These are phyloP conservation scores for Plasmopara viticola DNA, from an alignment of 352 stramenopile genomes.

Conservation along the genomic window DNA sequence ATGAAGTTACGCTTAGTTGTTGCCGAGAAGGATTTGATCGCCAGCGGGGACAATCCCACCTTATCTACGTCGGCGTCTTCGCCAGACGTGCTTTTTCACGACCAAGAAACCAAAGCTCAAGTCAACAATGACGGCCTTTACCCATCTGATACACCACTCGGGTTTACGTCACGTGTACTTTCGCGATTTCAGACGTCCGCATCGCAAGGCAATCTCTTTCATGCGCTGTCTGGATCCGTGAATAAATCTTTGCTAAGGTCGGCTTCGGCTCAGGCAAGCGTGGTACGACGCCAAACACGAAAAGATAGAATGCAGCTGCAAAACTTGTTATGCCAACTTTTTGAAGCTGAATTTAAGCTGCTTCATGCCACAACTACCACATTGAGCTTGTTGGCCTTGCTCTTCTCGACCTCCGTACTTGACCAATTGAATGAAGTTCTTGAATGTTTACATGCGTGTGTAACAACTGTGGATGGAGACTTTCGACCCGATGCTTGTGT, in stretches of 20 bases:
- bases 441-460: conserved; percentile 33
- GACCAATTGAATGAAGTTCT: conserved; percentile 31
- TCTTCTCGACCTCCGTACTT: neutral
- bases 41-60: conserved; percentile 17
- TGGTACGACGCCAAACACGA: too few species aligned
- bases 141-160: conserved; percentile 13
- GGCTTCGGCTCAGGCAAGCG: too few species aligned
- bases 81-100: conserved; percentile 20
- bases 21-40: conserved; percentile 50
- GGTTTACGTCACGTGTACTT: conserved; percentile 69
- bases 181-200: conserved; percentile 56
- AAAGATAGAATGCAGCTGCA: too few species aligned
- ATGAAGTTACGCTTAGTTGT: conserved; percentile 47
- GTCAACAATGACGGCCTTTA: conserved; percentile 9
- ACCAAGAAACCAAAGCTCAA: conserved; percentile 7
- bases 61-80: conserved; percentile 21
- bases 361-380: too few species aligned
- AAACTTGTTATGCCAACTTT: too few species aligned
- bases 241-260: too few species aligned
- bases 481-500: conserved; percentile 61
- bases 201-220: conserved; percentile 53
- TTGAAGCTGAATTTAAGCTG: too few species aligned
- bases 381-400: too few species aligned
- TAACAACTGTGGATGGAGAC: conserved; percentile 55
- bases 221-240: conserved; percentile 37